phyloP scores from a whole-genome alignment of 2,329 filamentous ascomycete genomes.

The Zasmidium citrigriseum region DNA sequence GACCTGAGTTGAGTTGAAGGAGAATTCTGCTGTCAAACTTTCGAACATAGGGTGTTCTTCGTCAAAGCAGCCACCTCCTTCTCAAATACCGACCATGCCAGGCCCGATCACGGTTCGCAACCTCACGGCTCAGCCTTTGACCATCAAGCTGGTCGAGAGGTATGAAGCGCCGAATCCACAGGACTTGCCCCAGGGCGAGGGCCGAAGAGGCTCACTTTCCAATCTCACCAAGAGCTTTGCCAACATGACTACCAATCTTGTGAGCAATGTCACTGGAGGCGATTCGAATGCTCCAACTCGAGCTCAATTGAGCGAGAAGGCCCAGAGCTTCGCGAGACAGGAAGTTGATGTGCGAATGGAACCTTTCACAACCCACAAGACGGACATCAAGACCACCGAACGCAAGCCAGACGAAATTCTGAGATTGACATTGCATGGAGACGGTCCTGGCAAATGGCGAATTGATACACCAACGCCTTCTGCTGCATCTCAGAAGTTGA shows the following conservation, averaged over 20 bases:
- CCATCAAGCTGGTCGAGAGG: conserved; percentile 72
- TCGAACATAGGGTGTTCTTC: neutral
- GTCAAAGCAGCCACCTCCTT: neutral
- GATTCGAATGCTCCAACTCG: conserved; percentile 39
- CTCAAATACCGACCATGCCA: conserved; percentile 27
- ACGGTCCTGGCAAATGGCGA: conserved; percentile 63
- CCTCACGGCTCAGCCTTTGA: conserved; percentile 71
- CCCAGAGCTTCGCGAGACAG: conserved; percentile 61
- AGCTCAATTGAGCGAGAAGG: conserved; percentile 53
- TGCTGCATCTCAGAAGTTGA: conserved; percentile 39
- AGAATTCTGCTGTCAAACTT: neutral
- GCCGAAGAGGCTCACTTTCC: conserved; percentile 40
- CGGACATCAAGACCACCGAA: conserved; percentile 63
- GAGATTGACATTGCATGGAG: conserved; percentile 71
- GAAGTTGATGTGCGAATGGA: conserved; percentile 65
- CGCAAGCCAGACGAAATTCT: conserved; percentile 63
- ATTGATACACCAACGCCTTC: conserved; percentile 67
- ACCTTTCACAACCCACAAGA: conserved; percentile 67
- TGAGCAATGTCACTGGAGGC: conserved; percentile 30
- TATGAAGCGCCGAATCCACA: conserved; percentile 60
- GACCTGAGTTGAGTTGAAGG: neutral
- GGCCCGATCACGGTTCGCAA: conserved; percentile 73
- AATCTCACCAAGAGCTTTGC: conserved; percentile 21
- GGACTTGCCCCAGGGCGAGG: conserved; percentile 24
- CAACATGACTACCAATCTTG: conserved; percentile 40